Percentiles rank a stretch among this genome's conserved stretches.
These are phyloP conservation scores for Fraxinus baroniana DNA, from an alignment of 305 asterid species.

Conservation along the genomic window DNA sequence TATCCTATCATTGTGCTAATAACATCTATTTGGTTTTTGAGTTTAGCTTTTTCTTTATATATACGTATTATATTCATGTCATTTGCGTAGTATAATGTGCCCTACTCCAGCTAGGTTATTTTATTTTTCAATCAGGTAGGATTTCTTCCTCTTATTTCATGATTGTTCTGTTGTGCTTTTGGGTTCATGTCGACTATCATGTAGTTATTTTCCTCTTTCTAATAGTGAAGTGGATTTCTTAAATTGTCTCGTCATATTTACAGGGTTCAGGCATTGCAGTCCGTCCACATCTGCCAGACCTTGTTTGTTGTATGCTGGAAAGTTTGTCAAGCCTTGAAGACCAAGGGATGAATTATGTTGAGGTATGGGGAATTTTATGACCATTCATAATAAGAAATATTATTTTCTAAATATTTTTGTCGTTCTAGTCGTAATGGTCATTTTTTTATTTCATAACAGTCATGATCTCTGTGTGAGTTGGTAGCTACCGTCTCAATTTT, in stretches of 20 bases:
- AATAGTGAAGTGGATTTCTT: slow-evolving; percentile 9
- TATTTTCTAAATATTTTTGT: neutral
- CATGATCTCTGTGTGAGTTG: slow-evolving; percentile 20
- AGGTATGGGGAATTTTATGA: slow-evolving; percentile 51
- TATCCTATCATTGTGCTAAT: slow-evolving; percentile 15
- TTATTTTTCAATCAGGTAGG: neutral
- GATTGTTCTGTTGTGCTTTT: slow-evolving; percentile 3
- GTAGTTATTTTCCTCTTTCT: slow-evolving; percentile 15
- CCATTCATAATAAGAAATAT: slow-evolving; percentile 3
- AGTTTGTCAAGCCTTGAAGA: slow-evolving; percentile 99
- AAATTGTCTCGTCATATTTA: slow-evolving; percentile 20
- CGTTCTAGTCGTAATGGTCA: neutral
- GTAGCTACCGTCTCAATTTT: slow-evolving; percentile 17
- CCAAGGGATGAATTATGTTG: slow-evolving; percentile 96
- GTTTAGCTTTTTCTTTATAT: slow-evolving; percentile 20
- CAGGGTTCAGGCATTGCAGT: slow-evolving; percentile 96
- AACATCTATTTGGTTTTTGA: slow-evolving; percentile 5
- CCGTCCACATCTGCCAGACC: slow-evolving; percentile 87
- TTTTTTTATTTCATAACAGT: slow-evolving; percentile 11
- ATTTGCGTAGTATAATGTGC: slow-evolving; percentile 14
- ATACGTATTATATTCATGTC: slow-evolving; percentile 3
- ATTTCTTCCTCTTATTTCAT: slow-evolving; percentile 8
- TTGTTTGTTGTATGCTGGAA: slow-evolving; percentile 98
- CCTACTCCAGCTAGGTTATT: slow-evolving; percentile 13
- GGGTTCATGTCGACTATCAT: neutral